phyloP scores from a whole-genome alignment of 768 basidiomycete species.

The Chalciporus sphaerocephalus region DNA sequence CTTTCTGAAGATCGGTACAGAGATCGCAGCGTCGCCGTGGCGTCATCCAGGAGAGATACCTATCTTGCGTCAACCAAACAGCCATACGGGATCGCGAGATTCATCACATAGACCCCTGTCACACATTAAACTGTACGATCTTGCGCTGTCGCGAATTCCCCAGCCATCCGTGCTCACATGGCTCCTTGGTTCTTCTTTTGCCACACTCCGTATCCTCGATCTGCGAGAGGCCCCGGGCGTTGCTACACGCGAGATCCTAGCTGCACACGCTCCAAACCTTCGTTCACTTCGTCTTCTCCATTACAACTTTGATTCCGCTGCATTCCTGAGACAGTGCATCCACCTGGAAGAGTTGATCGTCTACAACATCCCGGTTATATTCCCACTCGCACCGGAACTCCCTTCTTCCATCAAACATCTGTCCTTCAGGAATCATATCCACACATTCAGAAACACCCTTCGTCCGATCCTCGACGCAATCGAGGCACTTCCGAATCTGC shows the following conservation, averaged over 20 bases:
- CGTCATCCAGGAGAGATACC: constrained; percentile 14
- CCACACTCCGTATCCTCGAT: constrained; percentile 38
- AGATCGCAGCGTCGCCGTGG: constrained; percentile 36
- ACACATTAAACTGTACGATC: constrained; percentile 36
- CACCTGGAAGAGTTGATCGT: constrained; percentile 40
- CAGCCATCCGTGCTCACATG: constrained; percentile 32
- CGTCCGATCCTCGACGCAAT: constrained; percentile 31
- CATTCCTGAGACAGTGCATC: constrained; percentile 35
- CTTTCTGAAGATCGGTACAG: constrained; percentile 37
- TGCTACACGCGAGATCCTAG: constrained; percentile 24
- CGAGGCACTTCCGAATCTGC: constrained; percentile 31
- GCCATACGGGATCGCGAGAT: neutral
- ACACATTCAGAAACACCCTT: constrained; percentile 23
- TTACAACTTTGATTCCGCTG: constrained; percentile 30
- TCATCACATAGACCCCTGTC: constrained; percentile 6
- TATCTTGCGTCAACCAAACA: constrained; percentile 2
- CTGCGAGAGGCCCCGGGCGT: constrained; percentile 35
- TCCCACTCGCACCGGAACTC: constrained; percentile 30
- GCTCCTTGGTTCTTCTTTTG: constrained; percentile 36
- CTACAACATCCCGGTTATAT: constrained; percentile 32
- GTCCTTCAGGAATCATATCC: constrained; percentile 31
- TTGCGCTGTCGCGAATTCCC: constrained; percentile 35
- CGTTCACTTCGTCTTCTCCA: constrained; percentile 41
- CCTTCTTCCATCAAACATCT: constrained; percentile 40
- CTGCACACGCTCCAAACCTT: constrained; percentile 30